Conservation (phyloP, 306 rosid species). For the Prunus dulcis region DNA sequence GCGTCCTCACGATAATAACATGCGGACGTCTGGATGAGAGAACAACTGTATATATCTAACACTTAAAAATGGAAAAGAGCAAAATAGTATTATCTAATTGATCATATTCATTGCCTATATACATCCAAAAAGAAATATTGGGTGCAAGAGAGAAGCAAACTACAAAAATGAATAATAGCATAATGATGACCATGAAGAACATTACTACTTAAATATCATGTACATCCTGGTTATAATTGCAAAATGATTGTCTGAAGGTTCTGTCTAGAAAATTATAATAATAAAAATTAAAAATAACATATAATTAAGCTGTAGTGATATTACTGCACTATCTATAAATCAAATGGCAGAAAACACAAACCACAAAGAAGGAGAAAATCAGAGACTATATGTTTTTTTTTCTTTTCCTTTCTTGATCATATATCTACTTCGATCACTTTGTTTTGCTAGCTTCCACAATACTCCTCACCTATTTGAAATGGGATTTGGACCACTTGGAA, state of each 20-base stretch:
- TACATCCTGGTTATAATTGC: background rate
- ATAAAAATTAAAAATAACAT: background rate
- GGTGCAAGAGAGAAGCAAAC: background rate
- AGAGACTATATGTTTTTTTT: background rate
- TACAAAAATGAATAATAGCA: background rate
- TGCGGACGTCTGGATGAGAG: too few relatives aligned
- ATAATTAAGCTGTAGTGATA: background rate
- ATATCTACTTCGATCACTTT: conserved; percentile 11
- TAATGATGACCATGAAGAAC: background rate
- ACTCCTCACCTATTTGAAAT: conserved; percentile 75
- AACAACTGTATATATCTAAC: background rate
- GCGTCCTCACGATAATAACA: rapidly evolving
- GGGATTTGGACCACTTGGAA: conserved; percentile 93
- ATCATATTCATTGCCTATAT: background rate
- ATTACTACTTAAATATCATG: background rate
- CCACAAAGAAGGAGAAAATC: conserved; percentile 4
- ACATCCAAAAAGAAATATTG: background rate
- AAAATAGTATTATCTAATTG: background rate
- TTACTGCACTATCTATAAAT: background rate
- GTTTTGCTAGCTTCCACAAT: background rate
- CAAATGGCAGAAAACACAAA: conserved; percentile 9
- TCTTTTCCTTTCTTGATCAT: conserved; percentile 6
- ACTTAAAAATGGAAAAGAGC: background rate
- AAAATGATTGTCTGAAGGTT: conserved; percentile 12
- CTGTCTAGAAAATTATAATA: background rate